phyloP scores from a whole-genome alignment of 106 monocot genomes.

The Dactylorhiza incarnata region DNA sequence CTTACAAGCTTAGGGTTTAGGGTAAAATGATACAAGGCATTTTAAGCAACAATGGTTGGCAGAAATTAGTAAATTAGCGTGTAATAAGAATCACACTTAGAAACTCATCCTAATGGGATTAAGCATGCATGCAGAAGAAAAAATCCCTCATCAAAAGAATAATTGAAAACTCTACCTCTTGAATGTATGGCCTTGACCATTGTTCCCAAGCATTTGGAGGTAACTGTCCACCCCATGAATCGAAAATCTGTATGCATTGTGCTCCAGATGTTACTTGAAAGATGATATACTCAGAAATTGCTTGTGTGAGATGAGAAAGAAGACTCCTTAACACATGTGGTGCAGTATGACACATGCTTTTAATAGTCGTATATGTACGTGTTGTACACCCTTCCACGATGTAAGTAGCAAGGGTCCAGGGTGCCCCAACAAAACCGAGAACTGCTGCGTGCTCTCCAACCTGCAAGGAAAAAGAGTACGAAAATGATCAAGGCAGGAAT shows the following conservation, averaged over 20 bases:
- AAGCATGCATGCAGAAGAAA: not conserved
- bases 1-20: not conserved
- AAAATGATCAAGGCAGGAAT: not conserved
- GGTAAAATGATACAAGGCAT: not conserved
- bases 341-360: constrained; percentile 76
- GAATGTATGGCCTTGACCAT: constrained; percentile 94
- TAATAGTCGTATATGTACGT: constrained; percentile 72
- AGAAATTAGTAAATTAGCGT: not conserved
- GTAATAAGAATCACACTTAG: not conserved
- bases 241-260: constrained; percentile 93
- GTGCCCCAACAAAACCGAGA: constrained; percentile 93
- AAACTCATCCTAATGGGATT: not conserved
- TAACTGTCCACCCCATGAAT: constrained; percentile 96
- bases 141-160: not conserved
- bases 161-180: constrained; percentile 48
- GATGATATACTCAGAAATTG: constrained; percentile 79
- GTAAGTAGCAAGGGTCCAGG: constrained; percentile 98
- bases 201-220: constrained; percentile 87
- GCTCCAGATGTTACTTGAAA: constrained; percentile 90
- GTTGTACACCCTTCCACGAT: constrained; percentile 96
- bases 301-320: constrained; percentile 69
- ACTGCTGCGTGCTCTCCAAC: constrained; percentile 80
- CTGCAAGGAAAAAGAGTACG: constrained; percentile 22
- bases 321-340: constrained; percentile 70
- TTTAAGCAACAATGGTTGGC: not conserved